A percentile compares a stretch with the other conserved stretches of the same genome.
phyloP scores from a whole-genome alignment of 495 filamentous ascomycete species.

The Rhypophila decipiens region DNA sequence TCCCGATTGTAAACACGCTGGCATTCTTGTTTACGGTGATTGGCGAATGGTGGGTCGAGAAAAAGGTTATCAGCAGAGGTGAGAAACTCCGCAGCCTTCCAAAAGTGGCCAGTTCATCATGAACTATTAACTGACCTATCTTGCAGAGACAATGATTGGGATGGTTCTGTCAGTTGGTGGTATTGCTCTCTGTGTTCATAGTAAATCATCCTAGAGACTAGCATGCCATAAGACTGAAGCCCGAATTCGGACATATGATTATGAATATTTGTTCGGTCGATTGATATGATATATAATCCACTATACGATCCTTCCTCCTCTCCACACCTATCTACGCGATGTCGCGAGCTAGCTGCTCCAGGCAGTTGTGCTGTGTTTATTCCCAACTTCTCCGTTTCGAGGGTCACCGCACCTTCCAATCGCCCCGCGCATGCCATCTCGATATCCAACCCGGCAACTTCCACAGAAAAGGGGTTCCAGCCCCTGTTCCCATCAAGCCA shows the following conservation, averaged over 20 bases:
- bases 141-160: conserved; percentile 77
- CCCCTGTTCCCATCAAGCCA: too few relatives aligned
- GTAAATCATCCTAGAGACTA: too few relatives aligned
- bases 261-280: too few relatives aligned
- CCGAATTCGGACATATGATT: too few relatives aligned
- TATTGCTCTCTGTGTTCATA: conserved; percentile 81
- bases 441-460: too few relatives aligned
- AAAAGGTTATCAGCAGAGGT: conserved; percentile 78
- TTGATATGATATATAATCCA: too few relatives aligned
- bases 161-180: conserved; percentile 76
- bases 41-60: conserved; percentile 92
- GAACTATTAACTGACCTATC: too few relatives aligned
- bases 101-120: too few relatives aligned
- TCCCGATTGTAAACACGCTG: conserved; percentile 88
- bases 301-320: too few relatives aligned
- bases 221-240: too few relatives aligned
- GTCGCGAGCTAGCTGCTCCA: background rate
- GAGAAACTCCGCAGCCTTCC: conserved; percentile 21
- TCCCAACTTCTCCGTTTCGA: background rate
- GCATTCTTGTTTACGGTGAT: conserved; percentile 94
- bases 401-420: background rate
- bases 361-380: too few relatives aligned
- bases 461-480: background rate
- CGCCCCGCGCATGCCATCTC: too few relatives aligned
- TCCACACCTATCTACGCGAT: background rate